Conservation (phyloP, 1,139 yeast species). For the Pichia sp. region DNA sequence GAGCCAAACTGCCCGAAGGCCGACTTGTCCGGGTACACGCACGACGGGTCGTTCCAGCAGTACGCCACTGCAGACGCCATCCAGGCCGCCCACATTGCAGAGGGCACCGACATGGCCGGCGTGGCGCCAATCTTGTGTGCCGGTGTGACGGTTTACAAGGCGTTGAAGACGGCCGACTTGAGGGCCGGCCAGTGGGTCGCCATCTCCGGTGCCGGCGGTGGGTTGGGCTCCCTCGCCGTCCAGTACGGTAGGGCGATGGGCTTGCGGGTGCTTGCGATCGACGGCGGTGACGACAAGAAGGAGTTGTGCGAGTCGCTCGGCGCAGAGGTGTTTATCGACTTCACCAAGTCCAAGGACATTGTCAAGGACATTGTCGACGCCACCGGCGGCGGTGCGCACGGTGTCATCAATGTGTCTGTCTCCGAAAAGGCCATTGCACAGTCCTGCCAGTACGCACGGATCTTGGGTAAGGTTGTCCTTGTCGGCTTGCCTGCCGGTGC, state of each 20-base stretch:
- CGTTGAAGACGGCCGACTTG: constrained; percentile 60
- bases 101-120: constrained; percentile 60
- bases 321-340: constrained; percentile 66
- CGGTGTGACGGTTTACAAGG: constrained; percentile 77
- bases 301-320: constrained; percentile 54
- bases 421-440: constrained; percentile 68
- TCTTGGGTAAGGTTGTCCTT: constrained; percentile 72
- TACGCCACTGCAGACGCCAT: constrained; percentile 76
- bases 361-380: constrained; percentile 50
- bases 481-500: constrained; percentile 81
- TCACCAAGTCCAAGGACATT: constrained; percentile 53
- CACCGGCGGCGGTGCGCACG: constrained; percentile 72
- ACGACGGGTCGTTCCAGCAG: constrained; percentile 77
- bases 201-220: constrained; percentile 77
- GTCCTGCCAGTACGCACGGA: constrained; percentile 65
- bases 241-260: constrained; percentile 78
- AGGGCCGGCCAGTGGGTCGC: constrained; percentile 71
- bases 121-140: constrained; percentile 76
- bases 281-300: constrained; percentile 68
- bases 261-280: constrained; percentile 65
- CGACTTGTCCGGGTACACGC: constrained; percentile 71
- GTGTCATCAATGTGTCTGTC: constrained; percentile 73
- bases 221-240: constrained; percentile 68
- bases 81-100: constrained; percentile 67
- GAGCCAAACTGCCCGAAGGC: constrained; percentile 67